Percentiles rank a stretch among this genome's conserved stretches.
These are phyloP conservation scores for Microdochium nivale DNA, from an alignment of 2,329 filamentous ascomycete genomes.

Conservation along the genomic window DNA sequence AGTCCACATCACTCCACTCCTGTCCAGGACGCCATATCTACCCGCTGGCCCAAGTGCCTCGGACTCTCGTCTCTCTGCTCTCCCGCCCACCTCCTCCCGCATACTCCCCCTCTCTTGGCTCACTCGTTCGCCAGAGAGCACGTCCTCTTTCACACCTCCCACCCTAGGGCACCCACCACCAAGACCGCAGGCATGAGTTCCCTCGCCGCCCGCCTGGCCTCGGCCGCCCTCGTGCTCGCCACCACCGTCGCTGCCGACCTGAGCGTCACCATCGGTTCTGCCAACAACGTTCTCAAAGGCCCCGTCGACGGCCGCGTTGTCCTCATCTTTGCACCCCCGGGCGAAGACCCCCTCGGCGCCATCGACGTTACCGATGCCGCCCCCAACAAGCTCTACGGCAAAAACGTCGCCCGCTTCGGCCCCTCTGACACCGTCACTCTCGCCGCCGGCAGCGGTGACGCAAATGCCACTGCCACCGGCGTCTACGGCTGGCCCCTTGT, in stretches of 20 bases:
- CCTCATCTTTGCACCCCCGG: slow-evolving; percentile 14
- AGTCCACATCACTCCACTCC: too few species aligned
- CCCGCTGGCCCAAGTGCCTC: background rate
- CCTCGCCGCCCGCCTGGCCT: background rate
- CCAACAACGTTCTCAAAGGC: slow-evolving; percentile 5
- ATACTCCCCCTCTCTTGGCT: background rate
- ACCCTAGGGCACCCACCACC: background rate
- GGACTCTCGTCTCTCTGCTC: background rate
- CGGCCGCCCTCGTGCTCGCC: background rate
- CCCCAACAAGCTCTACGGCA: slow-evolving; percentile 13
- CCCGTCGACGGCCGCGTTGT: slow-evolving; percentile 11
- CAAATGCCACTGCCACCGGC: slow-evolving; percentile 5
- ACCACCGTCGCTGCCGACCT: background rate
- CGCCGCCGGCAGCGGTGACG: slow-evolving; percentile 3
- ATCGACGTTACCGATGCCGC: slow-evolving; percentile 10
- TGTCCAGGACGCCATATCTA: too few species aligned
- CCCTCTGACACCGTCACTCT: slow-evolving; percentile 6
- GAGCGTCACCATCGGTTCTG: background rate
- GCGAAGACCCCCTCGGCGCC: slow-evolving; percentile 11
- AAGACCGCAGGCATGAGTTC: background rate
- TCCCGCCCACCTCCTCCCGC: background rate
- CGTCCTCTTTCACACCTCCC: background rate
- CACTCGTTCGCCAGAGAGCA: background rate
- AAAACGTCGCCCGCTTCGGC: slow-evolving; percentile 10
- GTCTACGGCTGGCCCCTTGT: slow-evolving; percentile 9